Percentiles rank a stretch among this genome's conserved stretches.
Conservation (phyloP, 1,284 basidiomycete species). For the Leucoagaricus sp. region DNA sequence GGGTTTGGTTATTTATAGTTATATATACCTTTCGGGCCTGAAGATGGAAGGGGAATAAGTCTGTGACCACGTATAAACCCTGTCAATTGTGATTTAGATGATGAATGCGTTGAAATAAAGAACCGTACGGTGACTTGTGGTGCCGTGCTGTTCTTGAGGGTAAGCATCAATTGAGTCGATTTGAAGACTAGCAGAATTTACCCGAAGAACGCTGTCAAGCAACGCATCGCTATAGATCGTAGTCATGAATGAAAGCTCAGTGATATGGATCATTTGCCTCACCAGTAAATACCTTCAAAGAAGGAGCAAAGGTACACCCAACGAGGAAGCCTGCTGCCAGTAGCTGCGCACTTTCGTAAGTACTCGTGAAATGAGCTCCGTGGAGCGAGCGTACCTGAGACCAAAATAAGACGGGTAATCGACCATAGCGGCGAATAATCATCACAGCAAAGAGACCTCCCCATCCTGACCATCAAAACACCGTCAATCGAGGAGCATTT, state of each 20-base stretch:
- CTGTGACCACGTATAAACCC: slow-evolving; percentile 68
- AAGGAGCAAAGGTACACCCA: slow-evolving; percentile 61
- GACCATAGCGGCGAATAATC: slow-evolving; percentile 55
- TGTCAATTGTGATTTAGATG: slow-evolving; percentile 22
- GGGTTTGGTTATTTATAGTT: too few relatives aligned
- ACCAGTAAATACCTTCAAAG: slow-evolving; percentile 54
- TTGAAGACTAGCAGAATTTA: slow-evolving; percentile 29
- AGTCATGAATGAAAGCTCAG: slow-evolving; percentile 4
- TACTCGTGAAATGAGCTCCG: neutral
- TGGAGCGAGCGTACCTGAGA: slow-evolving; percentile 44
- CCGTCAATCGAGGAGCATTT: neutral
- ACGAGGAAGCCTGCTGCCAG: slow-evolving; percentile 51
- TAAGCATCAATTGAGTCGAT: slow-evolving; percentile 10
- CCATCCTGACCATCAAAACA: slow-evolving; percentile 40
- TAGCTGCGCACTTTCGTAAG: slow-evolving; percentile 31
- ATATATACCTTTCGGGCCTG: slow-evolving; percentile 64
- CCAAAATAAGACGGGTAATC: slow-evolving; percentile 64
- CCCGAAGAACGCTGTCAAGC: slow-evolving; percentile 70
- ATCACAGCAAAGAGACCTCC: slow-evolving; percentile 59
- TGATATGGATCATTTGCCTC: slow-evolving; percentile 3
- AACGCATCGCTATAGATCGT: slow-evolving; percentile 58
- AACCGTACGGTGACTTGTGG: slow-evolving; percentile 66
- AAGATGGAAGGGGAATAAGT: slow-evolving; percentile 75
- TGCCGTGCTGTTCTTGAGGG: slow-evolving; percentile 16
- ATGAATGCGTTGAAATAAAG: neutral